phyloP scores from a whole-genome alignment of 192 early-diverging fungal species.

The Mortierella alpina region DNA sequence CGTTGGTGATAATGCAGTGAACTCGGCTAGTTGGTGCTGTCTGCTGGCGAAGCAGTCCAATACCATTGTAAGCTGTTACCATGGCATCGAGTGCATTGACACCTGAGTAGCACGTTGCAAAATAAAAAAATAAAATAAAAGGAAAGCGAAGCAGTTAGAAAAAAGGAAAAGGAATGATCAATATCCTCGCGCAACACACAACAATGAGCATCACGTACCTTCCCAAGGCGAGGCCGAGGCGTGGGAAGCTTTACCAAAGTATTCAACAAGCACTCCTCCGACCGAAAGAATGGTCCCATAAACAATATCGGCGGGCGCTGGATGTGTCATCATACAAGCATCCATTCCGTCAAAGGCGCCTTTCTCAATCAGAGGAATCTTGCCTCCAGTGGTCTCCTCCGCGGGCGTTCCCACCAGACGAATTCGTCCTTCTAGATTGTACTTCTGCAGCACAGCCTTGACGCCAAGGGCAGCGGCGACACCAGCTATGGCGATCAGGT shows the following conservation, averaged over 20 bases:
- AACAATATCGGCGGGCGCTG: slow-evolving; percentile 62
- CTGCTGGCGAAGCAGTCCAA: slow-evolving; percentile 80
- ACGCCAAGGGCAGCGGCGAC: slow-evolving; percentile 70
- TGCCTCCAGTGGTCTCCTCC: slow-evolving; percentile 78
- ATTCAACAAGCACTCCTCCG: slow-evolving; percentile 65
- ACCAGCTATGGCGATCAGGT: slow-evolving; percentile 77
- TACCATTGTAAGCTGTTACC: slow-evolving; percentile 69
- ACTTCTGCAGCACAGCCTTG: slow-evolving; percentile 49
- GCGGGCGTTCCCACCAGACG: slow-evolving; percentile 83
- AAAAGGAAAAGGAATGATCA: background rate
- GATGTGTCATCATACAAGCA: slow-evolving; percentile 86
- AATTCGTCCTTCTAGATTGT: slow-evolving; percentile 66
- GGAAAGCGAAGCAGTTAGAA: background rate
- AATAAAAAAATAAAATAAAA: background rate
- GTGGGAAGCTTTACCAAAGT: slow-evolving; percentile 78
- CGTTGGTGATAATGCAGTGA: slow-evolving; percentile 81
- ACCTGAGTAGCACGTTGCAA: slow-evolving; percentile 45
- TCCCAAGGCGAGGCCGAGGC: slow-evolving; percentile 74
- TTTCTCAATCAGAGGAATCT: slow-evolving; percentile 73
- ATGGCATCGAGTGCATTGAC: slow-evolving; percentile 86
- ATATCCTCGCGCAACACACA: background rate
- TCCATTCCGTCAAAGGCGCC: slow-evolving; percentile 80
- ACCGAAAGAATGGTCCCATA: slow-evolving; percentile 58
- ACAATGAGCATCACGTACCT: slow-evolving; percentile 16
- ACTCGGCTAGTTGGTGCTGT: slow-evolving; percentile 72